Evolutionary conservation across 1,284 basidiomycete genomes (phyloP).

Genomic region (Macrocybe sp.): DNA sequence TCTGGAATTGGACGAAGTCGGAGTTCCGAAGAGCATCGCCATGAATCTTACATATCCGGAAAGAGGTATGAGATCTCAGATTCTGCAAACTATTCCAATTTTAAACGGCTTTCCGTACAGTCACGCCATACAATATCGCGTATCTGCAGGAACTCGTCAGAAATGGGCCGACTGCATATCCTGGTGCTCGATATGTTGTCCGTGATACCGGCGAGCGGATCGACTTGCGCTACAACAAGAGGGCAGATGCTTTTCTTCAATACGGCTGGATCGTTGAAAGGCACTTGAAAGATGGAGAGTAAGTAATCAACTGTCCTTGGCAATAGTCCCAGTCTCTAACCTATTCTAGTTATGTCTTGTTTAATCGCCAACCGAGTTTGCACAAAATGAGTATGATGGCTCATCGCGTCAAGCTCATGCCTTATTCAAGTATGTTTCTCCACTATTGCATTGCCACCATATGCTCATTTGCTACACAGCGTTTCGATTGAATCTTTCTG

Average conservation of each 20-base stretch:
- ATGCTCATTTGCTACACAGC: constrained; percentile 46
- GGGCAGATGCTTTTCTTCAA: constrained; percentile 96
- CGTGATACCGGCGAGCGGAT: constrained; percentile 98
- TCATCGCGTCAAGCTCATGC: constrained; percentile 97
- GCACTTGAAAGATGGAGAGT: constrained; percentile 97
- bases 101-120: constrained; percentile 34
- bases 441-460: constrained; percentile 1
- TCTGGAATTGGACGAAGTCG: constrained; percentile 94
- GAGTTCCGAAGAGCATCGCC: constrained; percentile 95
- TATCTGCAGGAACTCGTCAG: constrained; percentile 96
- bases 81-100: constrained; percentile 1
- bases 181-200: constrained; percentile 96
- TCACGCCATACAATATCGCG: constrained; percentile 96
- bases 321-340: constrained; percentile 1
- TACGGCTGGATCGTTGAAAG: constrained; percentile 99
- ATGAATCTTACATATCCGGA: constrained; percentile 99
- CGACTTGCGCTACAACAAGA: constrained; percentile 94
- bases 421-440: constrained; percentile 84
- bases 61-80: constrained; percentile 58
- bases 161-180: constrained; percentile 94
- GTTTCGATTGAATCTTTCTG: constrained; percentile 95
- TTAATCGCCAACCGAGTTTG: constrained; percentile 97
- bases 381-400: constrained; percentile 99
- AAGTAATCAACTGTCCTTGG: constrained; percentile 30
- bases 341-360: constrained; percentile 76